These are phyloP conservation scores for Exophiala oligosperma DNA, from an alignment of 2,329 filamentous ascomycete genomes.

Conservation along the genomic window DNA sequence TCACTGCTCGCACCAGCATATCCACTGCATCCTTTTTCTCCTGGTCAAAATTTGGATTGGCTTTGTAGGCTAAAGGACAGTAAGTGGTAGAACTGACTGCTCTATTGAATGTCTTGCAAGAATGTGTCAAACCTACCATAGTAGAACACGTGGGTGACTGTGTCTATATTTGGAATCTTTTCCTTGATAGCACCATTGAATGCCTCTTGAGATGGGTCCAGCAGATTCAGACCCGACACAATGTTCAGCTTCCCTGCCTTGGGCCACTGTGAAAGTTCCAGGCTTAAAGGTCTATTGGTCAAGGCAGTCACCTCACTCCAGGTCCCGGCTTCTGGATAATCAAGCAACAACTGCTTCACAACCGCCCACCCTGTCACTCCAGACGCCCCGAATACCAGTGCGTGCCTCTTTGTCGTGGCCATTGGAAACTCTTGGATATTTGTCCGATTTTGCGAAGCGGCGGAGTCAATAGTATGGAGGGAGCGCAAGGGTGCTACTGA, in stretches of 20 bases:
- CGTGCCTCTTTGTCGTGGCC: constrained; percentile 24
- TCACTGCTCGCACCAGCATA: constrained; percentile 10
- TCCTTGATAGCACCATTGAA: constrained; percentile 21
- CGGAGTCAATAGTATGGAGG: no score
- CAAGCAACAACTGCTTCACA: constrained; percentile 39
- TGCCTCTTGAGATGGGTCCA: constrained; percentile 16
- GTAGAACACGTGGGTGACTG: constrained; percentile 41
- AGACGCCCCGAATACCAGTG: constrained; percentile 44
- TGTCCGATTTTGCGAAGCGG: no score
- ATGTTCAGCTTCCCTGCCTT: constrained; percentile 36
- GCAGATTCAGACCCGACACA: constrained; percentile 41
- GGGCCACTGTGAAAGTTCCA: constrained; percentile 40
- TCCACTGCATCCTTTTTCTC: constrained; percentile 14
- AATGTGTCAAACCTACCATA: constrained; percentile 3
- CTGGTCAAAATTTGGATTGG: constrained; percentile 11
- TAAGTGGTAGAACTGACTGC: not conserved
- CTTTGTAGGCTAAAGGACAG: constrained; percentile 9
- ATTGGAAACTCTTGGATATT: not conserved
- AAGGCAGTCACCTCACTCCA: constrained; percentile 43
- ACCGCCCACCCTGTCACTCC: constrained; percentile 47
- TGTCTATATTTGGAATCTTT: constrained; percentile 37
- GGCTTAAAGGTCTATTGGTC: constrained; percentile 40
- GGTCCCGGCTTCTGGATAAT: constrained; percentile 36
- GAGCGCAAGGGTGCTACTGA: no score
- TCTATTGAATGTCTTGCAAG: not conserved